Percentiles rank a stretch among this genome's conserved stretches.
phyloP scores from a whole-genome alignment of 306 rosid genomes.

The Quercus ilex region DNA sequence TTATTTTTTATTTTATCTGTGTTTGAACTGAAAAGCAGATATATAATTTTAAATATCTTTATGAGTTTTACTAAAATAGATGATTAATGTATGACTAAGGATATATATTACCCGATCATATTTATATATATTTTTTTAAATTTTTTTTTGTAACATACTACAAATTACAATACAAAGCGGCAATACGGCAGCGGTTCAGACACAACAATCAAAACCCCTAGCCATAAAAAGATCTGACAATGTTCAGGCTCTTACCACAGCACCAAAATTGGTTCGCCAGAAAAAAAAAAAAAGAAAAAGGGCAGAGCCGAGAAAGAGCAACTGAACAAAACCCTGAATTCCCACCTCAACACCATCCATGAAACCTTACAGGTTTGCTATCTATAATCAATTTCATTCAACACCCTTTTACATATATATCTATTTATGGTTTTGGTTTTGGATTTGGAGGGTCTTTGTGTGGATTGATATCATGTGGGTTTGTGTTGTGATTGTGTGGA shows the following conservation, averaged over 20 bases:
- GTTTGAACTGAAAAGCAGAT: no score
- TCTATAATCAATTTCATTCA: no score
- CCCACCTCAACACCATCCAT: slow-evolving; percentile 62
- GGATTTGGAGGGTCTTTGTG: background rate
- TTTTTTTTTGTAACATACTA: no score
- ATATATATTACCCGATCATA: rapidly evolving
- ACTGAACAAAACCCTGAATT: slow-evolving; percentile 38
- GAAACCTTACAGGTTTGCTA: slow-evolving; percentile 63
- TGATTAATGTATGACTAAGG: no score
- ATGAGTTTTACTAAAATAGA: no score
- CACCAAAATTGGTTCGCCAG: background rate
- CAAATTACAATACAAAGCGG: no score
- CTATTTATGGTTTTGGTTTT: background rate
- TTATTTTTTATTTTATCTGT: no score
- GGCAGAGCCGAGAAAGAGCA: slow-evolving; percentile 48
- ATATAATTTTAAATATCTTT: no score
- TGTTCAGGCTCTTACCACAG: background rate
- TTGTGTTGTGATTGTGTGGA: background rate
- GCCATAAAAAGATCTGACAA: background rate
- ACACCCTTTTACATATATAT: no score
- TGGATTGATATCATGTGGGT: background rate
- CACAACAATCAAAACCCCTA: background rate
- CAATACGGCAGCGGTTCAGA: no score
- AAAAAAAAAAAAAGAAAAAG: background rate
- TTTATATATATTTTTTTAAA: no score